These are phyloP conservation scores for Candida railenensis DNA, from an alignment of 805 yeast genomes.

Conservation along the genomic window DNA sequence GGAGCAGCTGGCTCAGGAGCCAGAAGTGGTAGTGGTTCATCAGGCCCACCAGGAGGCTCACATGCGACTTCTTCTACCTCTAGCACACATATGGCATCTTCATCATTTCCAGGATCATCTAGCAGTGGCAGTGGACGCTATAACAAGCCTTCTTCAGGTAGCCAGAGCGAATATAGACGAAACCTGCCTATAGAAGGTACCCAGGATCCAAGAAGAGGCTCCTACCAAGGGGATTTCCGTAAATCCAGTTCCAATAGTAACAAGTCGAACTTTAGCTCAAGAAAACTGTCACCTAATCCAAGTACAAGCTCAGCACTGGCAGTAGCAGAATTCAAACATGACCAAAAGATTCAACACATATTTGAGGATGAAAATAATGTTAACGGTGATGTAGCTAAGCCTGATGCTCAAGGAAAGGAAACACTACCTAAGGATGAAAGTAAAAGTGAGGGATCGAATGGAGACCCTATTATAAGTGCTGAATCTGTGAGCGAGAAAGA, in stretches of 20 bases:
- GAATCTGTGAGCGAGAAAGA: too few species aligned
- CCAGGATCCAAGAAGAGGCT: conserved; percentile 1
- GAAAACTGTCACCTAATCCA: conserved; percentile 3
- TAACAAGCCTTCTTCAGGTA: conserved; percentile 1
- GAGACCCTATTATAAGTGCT: too few species aligned
- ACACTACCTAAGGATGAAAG: too few species aligned
- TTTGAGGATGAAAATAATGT: neutral
- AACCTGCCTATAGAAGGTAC: conserved; percentile 3
- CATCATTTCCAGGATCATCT: neutral
- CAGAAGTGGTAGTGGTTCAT: neutral
- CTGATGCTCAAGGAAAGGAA: too few species aligned
- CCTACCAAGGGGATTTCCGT: conserved; percentile 1
- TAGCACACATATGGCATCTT: too few species aligned
- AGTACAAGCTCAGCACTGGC: neutral
- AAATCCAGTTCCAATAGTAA: neutral
- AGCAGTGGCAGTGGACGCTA: neutral
- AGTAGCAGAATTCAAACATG: too few species aligned
- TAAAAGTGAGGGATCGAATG: too few species aligned
- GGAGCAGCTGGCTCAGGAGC: conserved; percentile 8
- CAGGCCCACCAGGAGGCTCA: too few species aligned
- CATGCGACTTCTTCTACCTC: too few species aligned
- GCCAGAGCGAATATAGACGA: conserved; percentile 4
- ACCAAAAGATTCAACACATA: neutral
- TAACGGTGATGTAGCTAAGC: neutral
- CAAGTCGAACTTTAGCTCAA: neutral